A percentile compares a stretch with the other conserved stretches of the same genome.
phyloP scores from a whole-genome alignment of 2,329 filamentous ascomycete species.

The Penicillium occitanis region DNA sequence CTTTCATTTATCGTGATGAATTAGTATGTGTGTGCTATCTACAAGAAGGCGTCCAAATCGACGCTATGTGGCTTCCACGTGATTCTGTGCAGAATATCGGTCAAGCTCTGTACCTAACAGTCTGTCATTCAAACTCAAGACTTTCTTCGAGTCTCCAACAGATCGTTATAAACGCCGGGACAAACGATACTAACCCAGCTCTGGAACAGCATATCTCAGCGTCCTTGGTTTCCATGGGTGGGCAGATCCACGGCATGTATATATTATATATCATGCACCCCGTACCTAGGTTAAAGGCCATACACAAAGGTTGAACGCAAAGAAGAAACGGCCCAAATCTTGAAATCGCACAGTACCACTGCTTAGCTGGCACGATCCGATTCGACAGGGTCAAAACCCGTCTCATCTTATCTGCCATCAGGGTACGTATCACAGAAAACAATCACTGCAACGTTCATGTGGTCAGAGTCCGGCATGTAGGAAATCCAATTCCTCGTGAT shows the following conservation, averaged over 20 bases:
- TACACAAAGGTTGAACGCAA: not conserved
- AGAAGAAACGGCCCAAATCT: not conserved
- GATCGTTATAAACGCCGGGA: not conserved
- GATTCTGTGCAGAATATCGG: not conserved
- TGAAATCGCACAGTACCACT: not conserved
- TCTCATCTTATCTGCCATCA: not conserved
- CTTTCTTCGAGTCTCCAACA: not conserved
- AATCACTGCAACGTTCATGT: not conserved
- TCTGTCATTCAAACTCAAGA: not conserved
- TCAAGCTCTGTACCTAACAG: not conserved
- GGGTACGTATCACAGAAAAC: not conserved
- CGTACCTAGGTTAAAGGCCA: not conserved
- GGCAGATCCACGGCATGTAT: not conserved
- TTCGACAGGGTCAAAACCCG: conserved; percentile 2
- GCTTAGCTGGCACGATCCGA: conserved; percentile 11
- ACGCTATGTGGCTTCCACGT: not conserved
- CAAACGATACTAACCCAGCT: not conserved
- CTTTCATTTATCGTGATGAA: not conserved
- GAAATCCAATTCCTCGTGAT: not conserved
- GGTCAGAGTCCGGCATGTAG: not conserved
- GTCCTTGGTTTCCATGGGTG: not conserved
- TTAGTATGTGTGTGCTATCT: not conserved
- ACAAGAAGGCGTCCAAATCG: not conserved
- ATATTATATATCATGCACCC: not conserved
- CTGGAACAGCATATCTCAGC: not conserved